Base-by-base conservation (phyloP, 176 grass and related monocot genomes). In the Pontederia paniculata region DNA sequence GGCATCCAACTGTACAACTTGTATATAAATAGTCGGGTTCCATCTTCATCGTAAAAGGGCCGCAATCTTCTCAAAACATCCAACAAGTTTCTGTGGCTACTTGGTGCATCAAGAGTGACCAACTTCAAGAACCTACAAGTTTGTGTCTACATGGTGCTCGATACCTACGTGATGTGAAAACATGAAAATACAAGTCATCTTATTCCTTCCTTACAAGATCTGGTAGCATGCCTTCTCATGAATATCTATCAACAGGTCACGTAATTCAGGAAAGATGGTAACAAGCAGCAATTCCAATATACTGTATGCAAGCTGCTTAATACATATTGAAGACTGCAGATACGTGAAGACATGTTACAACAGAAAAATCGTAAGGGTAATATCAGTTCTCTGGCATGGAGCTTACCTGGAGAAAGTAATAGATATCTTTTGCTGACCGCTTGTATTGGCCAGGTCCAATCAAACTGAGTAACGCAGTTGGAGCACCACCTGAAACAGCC, bases 351-450 rank as follows among this genome's bases (percentile, higher is more conserved):
- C 18, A 63, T 16, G 23, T 69, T 48, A 22, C 28, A 21, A 62
- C 51, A 37, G 44, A 56, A 17, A 61, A 62, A 17, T 11, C 18
- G 47, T 17, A 4, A 53, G 20, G 41, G 10, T 31, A 28, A 17
- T 49, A 11, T 44, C 41, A 31, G 14, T 18, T 21, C 73, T 41
- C n/a, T 54, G 45, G 19, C 20, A 13, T 63, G 21, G 78, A 68
- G 72, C 71, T 74, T 79, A 90, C 93, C 74, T 98, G 93, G 52
- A 98, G 75, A 75, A 93, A 98, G 73, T 91, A 98, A 66, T 98
- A 98, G 5, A 98, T 77, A 52, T 98, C 93, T 65, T 72, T 79
- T 43, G 87, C 77, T 42, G 87, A 80, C 10, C 80, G 80, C 17
- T 62, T 72, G 49, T 98, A 98, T 66, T 89, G 76, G 62, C 83